Base-by-base conservation (phyloP, 345 rosid genomes). In the Syzygium aqueum region DNA sequence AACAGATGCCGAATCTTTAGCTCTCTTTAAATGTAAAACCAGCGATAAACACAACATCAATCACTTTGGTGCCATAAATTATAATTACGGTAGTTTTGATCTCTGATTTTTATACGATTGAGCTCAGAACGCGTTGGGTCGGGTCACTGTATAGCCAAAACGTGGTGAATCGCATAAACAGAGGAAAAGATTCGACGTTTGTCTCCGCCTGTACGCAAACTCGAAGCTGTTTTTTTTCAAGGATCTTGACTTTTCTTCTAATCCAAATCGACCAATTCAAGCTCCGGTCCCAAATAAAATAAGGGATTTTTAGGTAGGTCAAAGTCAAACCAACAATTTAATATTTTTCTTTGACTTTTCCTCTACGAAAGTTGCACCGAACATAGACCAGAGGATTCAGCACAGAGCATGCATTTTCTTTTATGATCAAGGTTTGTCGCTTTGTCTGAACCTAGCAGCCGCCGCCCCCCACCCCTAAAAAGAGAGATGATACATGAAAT, bases 1-100 rank as follows among this genome's bases (percentile, higher is more conserved):
- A 67, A 33, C 8, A 17, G 1, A 33, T 7, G 1, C 0, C 1
- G 11, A 33, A 33, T 67, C 3, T 33, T 17, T 3, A 0, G 9
- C 43, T 33, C 46, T 21, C 19, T 17, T 33, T 10, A 0, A 19
- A 37, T 37, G 11, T 53, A 53, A 17, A 33, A 73, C 4, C 25
- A 0, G 25, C 3, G 2, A 1, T 19, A 19, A 73, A 19, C 8
- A 33, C 1, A 3, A 37, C 2, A 6, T 17, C 3, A 33, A 67
- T 9, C 13, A 67, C 8, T 8, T 30, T 67, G 7, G 25, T 19
- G 25, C 17, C 46, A 33, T 19, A 4, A 33, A 67, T 6, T 33
- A 8, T 33, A 33, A 33, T 33, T 4, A 5, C 23, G 7, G 25
- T 9, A 2, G 14, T 67, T 17, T 17, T 19, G 21, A 33, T 33